Conservation (phyloP, 768 basidiomycete genomes). For the Leccinellum luteum region DNA sequence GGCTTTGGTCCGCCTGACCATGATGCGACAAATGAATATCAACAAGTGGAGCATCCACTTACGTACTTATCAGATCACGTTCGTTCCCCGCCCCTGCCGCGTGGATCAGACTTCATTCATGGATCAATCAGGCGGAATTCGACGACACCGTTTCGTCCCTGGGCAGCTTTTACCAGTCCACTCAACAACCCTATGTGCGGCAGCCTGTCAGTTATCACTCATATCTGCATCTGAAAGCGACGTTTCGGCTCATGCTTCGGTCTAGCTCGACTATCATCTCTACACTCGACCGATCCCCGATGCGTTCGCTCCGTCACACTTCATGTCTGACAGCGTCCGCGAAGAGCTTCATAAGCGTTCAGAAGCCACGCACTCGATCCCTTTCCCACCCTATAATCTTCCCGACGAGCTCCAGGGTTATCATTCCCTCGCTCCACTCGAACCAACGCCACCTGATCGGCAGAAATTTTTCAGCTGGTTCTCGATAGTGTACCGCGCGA, state of each 20-base stretch:
- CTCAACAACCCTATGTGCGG: conserved; percentile 50
- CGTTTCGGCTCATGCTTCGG: not conserved
- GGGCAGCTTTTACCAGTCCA: conserved; percentile 38
- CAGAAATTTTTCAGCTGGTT: conserved; percentile 80
- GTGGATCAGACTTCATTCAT: not conserved
- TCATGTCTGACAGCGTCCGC: conserved; percentile 78
- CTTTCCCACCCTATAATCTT: conserved; percentile 50
- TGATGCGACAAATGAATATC: conserved; percentile 20
- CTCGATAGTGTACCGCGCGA: conserved; percentile 82
- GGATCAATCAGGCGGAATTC: conserved; percentile 29
- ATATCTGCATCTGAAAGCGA: conserved; percentile 1
- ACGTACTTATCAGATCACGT: conserved; percentile 23
- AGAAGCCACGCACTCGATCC: conserved; percentile 39
- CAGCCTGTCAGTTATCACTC: conserved; percentile 57
- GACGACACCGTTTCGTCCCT: conserved; percentile 26
- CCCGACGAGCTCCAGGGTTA: conserved; percentile 91
- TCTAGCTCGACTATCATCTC: conserved; percentile 87
- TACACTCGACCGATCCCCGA: conserved; percentile 73
- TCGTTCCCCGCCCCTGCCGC: conserved; percentile 4
- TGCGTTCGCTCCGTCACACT: conserved; percentile 61
- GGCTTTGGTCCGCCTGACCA: conserved; percentile 10
- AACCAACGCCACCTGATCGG: conserved; percentile 53
- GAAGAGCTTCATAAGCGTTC: conserved; percentile 54
- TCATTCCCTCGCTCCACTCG: conserved; percentile 81
- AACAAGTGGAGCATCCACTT: conserved; percentile 17